phyloP scores from a whole-genome alignment of 192 early-diverging fungal genomes.

The Linnemannia zychae region DNA sequence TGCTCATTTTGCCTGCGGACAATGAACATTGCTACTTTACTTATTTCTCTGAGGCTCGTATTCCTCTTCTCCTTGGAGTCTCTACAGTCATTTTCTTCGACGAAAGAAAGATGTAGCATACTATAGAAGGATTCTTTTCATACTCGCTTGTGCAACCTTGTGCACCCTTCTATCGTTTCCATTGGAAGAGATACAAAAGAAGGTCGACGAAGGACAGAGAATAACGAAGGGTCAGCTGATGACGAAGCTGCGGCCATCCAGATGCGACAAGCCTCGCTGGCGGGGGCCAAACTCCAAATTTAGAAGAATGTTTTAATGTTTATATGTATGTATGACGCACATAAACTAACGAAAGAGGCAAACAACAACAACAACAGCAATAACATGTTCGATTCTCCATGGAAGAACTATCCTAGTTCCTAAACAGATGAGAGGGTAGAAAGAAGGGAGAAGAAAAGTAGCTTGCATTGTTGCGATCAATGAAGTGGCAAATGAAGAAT shows the following conservation, averaged over 20 bases:
- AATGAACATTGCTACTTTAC: not conserved
- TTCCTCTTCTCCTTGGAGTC: not conserved
- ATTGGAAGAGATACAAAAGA: not conserved
- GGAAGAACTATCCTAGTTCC: not conserved
- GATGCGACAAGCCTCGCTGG: not conserved
- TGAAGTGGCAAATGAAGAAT: too few species aligned
- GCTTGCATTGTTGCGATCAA: too few species aligned
- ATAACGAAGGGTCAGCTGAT: not conserved
- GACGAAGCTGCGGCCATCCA: not conserved
- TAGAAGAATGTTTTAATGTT: too few species aligned
- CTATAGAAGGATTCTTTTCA: not conserved
- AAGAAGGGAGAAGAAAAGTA: too few species aligned
- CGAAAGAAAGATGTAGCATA: not conserved
- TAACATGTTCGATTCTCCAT: too few species aligned
- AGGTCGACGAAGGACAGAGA: not conserved
- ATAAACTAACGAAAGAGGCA: not conserved
- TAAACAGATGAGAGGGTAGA: not conserved
- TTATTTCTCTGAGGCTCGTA: not conserved
- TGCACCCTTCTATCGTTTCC: not conserved
- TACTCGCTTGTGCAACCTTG: not conserved
- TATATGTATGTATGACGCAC: not conserved
- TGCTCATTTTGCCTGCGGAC: not conserved
- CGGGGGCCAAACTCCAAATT: slow-evolving; percentile 5
- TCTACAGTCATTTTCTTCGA: not conserved
- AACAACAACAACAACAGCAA: not conserved